Base-by-base conservation (phyloP, 495 filamentous ascomycete genomes). In the Neurospora sp. region DNA sequence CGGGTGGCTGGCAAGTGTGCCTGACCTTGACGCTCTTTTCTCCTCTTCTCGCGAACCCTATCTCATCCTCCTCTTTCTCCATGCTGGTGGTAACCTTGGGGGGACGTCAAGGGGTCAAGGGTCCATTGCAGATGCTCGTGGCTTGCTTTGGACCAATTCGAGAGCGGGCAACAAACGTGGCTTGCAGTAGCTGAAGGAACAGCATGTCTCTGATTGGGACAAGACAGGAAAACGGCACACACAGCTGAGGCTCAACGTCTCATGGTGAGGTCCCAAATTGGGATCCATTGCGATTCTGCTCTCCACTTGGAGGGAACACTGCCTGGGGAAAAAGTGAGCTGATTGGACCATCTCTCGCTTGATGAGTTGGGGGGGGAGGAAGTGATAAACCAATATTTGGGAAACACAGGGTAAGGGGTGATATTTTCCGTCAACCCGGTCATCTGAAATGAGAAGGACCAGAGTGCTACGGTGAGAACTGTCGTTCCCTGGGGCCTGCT, bases 101-200 rank as follows among this genome's bases (percentile, higher is more conserved):
- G 9, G 9, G 46, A 18, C 20, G 37, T 37, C 48, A 53, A 68
- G 31, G 41, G 22, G 71, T 68, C 46, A 31, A 40, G 20, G 39
- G 38, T 69, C 16, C 27, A 72, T 40, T 37, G 71, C 48, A 68
- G 66, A 69, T 44, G 66, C 53, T 38, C 48, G 27, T 72, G 53
- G 53, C 22, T 31, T 27, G 71, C 12, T 69, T 18, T 72, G 40
- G 71, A n/a, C 53, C 66, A 72, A 72, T 53, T 68, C 71, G 53
- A 68, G 66, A n/a, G 39, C 35, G 68, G 68, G 39, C 35, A 69
- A 42, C 69, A 41, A 44, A 27, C 16, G 69, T 27, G 69, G 39
- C 53, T 61, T 61, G 53, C 53, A 61, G 53, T 61, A 61, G 53
- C 53, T 61, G 53, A 61, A 61, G 53, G 53, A 61, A 61, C 53